Evolutionary conservation across 352 stramenopile species (phyloP).

Genomic region (Thalassiosira ordinaria): DNA sequence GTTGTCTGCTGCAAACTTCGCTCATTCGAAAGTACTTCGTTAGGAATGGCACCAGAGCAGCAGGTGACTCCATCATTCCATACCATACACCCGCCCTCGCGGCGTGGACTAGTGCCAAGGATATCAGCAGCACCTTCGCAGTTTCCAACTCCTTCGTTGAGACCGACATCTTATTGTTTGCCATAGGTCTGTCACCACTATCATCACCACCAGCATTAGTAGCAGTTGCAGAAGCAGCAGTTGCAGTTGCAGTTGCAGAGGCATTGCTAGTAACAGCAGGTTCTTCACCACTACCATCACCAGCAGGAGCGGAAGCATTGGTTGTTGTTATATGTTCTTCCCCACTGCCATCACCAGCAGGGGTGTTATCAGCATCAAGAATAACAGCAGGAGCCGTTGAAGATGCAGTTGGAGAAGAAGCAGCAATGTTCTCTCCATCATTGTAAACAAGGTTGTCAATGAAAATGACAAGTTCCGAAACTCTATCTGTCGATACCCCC

Average conservation of each 20-base stretch:
- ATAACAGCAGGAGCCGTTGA: too few species aligned
- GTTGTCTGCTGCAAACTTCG: constrained; percentile 7
- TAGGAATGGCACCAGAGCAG: constrained; percentile 49
- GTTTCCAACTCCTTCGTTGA: constrained; percentile 33
- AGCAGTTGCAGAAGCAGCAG: too few species aligned
- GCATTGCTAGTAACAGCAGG: background rate
- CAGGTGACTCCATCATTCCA: constrained; percentile 61
- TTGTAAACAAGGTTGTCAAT: constrained; percentile 50
- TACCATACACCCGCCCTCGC: constrained; percentile 64
- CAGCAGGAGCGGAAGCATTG: background rate
- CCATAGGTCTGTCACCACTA: too few species aligned
- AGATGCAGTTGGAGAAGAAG: too few species aligned
- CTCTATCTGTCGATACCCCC: constrained; percentile 33
- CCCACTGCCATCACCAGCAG: background rate
- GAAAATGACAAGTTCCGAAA: constrained; percentile 59
- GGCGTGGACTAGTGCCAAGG: constrained; percentile 72
- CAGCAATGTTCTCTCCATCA: too few species aligned
- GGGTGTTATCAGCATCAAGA: too few species aligned
- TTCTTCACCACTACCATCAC: background rate
- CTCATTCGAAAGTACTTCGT: constrained; percentile 74
- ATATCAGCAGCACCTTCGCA: constrained; percentile 56
- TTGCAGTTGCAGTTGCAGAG: too few species aligned
- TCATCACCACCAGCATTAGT: background rate
- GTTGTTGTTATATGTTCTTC: background rate
- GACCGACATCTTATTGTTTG: background rate